A percentile compares a stretch with the other conserved stretches of the same genome.
phyloP scores from a whole-genome alignment of 169 alveolate species.

The Plasmodium relictum region DNA sequence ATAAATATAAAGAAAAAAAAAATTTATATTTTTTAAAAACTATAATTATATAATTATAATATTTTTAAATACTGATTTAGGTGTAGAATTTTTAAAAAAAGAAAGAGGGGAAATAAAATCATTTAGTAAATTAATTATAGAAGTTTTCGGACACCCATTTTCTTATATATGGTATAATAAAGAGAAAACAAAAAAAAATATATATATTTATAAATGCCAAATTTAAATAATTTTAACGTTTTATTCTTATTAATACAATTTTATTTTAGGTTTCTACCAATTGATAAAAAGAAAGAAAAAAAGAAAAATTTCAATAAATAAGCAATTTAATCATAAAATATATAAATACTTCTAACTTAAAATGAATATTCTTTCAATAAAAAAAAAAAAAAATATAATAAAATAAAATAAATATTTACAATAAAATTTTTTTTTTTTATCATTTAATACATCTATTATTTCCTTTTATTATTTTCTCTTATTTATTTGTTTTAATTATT shows the following conservation, averaged over 20 bases:
- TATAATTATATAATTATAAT: neutral
- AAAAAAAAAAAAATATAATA: neutral
- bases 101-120: slow-evolving; percentile 13
- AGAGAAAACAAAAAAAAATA: neutral
- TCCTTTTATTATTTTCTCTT: too few relatives aligned
- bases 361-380: too few relatives aligned
- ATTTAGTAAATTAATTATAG: slow-evolving; percentile 39
- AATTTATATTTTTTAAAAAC: too few relatives aligned
- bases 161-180: slow-evolving; percentile 49
- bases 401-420: neutral
- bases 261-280: slow-evolving; percentile 15
- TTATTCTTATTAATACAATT: neutral
- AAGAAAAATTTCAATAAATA: neutral
- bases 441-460: neutral
- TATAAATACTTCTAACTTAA: too few relatives aligned
- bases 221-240: neutral
- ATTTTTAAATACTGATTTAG: neutral
- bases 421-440: neutral
- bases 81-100: slow-evolving; percentile 65
- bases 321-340: neutral
- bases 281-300: neutral
- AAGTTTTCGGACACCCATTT: slow-evolving; percentile 59
- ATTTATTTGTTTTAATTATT: too few relatives aligned
- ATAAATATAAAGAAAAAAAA: neutral
- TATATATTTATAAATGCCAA: neutral